Conservation (phyloP, 2,329 filamentous ascomycete genomes). For the Ceratocystiopsis brevicomis region DNA sequence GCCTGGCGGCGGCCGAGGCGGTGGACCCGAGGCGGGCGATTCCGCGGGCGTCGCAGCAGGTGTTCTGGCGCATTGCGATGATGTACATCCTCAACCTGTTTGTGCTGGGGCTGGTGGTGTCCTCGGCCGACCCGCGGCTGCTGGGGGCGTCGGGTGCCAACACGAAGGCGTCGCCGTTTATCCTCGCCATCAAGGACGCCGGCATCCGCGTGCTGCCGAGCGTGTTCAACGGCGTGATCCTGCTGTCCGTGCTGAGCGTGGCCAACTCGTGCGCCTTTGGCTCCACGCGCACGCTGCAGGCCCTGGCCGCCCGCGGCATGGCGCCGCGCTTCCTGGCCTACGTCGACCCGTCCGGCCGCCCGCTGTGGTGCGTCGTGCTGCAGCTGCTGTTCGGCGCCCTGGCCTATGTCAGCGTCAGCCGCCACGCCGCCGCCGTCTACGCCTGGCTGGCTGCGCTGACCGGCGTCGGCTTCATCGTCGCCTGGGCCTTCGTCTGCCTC, state of each 20-base stretch:
- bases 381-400: slow-evolving; percentile 39
- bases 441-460: slow-evolving; percentile 52
- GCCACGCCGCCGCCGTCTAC: slow-evolving; percentile 27
- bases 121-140: slow-evolving; percentile 22
- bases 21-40: slow-evolving; percentile 28
- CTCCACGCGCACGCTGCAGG: slow-evolving; percentile 31
- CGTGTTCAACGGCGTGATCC: slow-evolving; percentile 35
- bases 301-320: slow-evolving; percentile 28
- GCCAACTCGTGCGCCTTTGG: slow-evolving; percentile 33
- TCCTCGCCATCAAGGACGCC: slow-evolving; percentile 30
- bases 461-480: slow-evolving; percentile 55
- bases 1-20: slow-evolving; percentile 32
- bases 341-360: slow-evolving; percentile 42
- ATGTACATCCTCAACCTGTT: slow-evolving; percentile 34
- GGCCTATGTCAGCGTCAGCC: slow-evolving; percentile 34
- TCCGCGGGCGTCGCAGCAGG: slow-evolving; percentile 31
- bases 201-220: slow-evolving; percentile 30
- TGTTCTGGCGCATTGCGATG: slow-evolving; percentile 33
- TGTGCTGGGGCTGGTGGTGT: slow-evolving; percentile 30
- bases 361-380: slow-evolving; percentile 32
- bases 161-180: slow-evolving; percentile 29
- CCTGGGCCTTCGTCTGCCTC: slow-evolving; percentile 51
- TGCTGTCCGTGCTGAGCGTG: slow-evolving; percentile 30
- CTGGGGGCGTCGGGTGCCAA: slow-evolving; percentile 20
- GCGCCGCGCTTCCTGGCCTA: slow-evolving; percentile 38